Percentiles rank a stretch among this genome's conserved stretches.
phyloP scores from a whole-genome alignment of 176 grass and related monocot species.

The Avena insularis region DNA sequence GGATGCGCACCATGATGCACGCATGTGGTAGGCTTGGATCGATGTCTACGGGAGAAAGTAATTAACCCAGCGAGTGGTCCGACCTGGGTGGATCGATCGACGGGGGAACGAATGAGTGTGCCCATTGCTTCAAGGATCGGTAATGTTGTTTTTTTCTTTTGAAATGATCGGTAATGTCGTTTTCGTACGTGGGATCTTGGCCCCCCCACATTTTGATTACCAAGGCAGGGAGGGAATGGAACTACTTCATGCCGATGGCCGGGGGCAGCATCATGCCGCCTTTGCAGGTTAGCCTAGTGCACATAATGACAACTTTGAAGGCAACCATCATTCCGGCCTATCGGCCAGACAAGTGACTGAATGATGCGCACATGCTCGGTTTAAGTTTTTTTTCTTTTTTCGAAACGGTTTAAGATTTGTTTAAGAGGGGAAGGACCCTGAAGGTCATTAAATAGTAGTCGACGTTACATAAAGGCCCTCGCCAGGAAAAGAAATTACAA shows the following conservation, averaged over 20 bases:
- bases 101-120: background rate
- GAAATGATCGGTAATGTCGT: constrained; percentile 16
- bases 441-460: too few relatives aligned
- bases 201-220: background rate
- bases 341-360: background rate
- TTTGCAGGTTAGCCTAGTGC: constrained; percentile 1
- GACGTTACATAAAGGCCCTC: too few relatives aligned
- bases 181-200: background rate
- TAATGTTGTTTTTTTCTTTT: background rate
- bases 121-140: constrained; percentile 45
- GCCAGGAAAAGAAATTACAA: too few relatives aligned
- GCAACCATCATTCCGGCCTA: background rate
- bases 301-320: background rate
- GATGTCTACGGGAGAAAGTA: background rate
- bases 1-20: background rate
- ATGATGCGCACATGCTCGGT: background rate
- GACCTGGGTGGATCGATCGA: background rate
- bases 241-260: too few relatives aligned
- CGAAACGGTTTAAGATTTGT: too few relatives aligned
- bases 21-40: background rate
- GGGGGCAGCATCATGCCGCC: background rate
- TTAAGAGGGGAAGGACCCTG: too few relatives aligned
- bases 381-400: background rate
- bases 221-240: background rate
- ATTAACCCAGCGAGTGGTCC: background rate